phyloP scores from a whole-genome alignment of 495 filamentous ascomycete species.

The Penicillium turbatum region DNA sequence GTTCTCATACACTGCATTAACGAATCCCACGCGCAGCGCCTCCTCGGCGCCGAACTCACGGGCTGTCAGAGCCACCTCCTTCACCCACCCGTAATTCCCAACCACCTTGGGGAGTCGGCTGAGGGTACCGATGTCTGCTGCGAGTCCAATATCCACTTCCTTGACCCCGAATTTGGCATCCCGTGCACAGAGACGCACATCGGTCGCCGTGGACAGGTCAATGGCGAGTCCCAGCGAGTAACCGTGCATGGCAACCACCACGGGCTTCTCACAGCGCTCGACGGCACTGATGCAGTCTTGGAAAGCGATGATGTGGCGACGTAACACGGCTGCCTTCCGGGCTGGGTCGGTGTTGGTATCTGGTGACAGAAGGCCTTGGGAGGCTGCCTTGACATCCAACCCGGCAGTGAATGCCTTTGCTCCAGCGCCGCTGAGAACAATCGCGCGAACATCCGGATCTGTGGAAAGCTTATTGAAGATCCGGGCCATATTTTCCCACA shows the following conservation, averaged over 20 bases:
- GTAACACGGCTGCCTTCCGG: constrained; percentile 59
- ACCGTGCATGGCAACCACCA: constrained; percentile 81
- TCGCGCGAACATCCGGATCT: constrained; percentile 67
- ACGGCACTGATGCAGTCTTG: constrained; percentile 72
- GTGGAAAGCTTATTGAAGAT: constrained; percentile 72
- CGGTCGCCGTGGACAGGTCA: constrained; percentile 72
- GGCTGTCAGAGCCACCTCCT: constrained; percentile 80
- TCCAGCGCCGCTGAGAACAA: constrained; percentile 80
- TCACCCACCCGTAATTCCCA: constrained; percentile 76
- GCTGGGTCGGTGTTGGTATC: constrained; percentile 50
- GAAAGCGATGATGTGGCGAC: constrained; percentile 68
- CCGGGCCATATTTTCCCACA: constrained; percentile 78
- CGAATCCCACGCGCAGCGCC: constrained; percentile 77
- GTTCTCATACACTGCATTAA: constrained; percentile 66
- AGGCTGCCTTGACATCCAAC: constrained; percentile 69
- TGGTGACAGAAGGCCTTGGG: constrained; percentile 26
- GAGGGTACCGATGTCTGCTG: constrained; percentile 89
- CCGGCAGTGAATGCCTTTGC: constrained; percentile 79
- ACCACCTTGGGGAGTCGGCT: constrained; percentile 82
- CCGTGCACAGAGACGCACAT: constrained; percentile 68
- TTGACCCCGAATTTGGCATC: constrained; percentile 74
- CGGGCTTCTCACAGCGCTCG: constrained; percentile 89
- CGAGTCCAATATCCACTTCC: constrained; percentile 92
- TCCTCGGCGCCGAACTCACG: constrained; percentile 74
- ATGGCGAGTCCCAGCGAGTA: constrained; percentile 77